Evolutionary conservation across 768 basidiomycete species (phyloP).

Genomic region (Suillus cothurnatus): DNA sequence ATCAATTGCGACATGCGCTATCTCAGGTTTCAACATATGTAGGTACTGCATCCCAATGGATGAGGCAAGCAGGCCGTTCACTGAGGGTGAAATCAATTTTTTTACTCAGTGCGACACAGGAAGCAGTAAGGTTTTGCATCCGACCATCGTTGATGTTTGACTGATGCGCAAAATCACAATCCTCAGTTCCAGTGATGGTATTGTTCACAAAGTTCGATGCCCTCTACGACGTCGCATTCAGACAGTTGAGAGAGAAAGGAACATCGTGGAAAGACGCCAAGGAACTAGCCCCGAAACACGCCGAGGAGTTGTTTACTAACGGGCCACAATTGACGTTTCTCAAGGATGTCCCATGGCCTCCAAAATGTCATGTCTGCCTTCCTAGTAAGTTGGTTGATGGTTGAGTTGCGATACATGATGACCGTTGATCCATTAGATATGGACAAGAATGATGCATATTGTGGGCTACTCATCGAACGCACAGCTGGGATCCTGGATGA

Average conservation of each 20-base stretch:
- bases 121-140: background rate
- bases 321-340: conserved; percentile 1
- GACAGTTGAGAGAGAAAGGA: conserved; percentile 15
- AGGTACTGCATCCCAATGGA: conserved; percentile 44
- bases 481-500: conserved; percentile 23
- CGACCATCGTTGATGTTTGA: background rate
- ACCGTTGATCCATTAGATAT: conserved; percentile 16
- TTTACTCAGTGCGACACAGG: conserved; percentile 10
- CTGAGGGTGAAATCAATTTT: conserved; percentile 31
- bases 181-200: conserved; percentile 39
- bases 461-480: conserved; percentile 17
- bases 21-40: background rate
- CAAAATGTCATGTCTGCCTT: conserved; percentile 1
- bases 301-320: conserved; percentile 9
- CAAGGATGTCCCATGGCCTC: background rate
- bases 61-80: conserved; percentile 25
- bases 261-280: conserved; percentile 14
- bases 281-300: conserved; percentile 16
- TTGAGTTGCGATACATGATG: background rate
- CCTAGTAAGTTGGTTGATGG: background rate
- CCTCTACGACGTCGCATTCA: conserved; percentile 24
- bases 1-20: background rate
- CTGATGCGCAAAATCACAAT: background rate
- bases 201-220: conserved; percentile 43
- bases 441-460: conserved; percentile 16